These are phyloP conservation scores for Aspergillus pseudoviridinutans DNA, from an alignment of 2,329 filamentous ascomycete genomes.

Conservation along the genomic window DNA sequence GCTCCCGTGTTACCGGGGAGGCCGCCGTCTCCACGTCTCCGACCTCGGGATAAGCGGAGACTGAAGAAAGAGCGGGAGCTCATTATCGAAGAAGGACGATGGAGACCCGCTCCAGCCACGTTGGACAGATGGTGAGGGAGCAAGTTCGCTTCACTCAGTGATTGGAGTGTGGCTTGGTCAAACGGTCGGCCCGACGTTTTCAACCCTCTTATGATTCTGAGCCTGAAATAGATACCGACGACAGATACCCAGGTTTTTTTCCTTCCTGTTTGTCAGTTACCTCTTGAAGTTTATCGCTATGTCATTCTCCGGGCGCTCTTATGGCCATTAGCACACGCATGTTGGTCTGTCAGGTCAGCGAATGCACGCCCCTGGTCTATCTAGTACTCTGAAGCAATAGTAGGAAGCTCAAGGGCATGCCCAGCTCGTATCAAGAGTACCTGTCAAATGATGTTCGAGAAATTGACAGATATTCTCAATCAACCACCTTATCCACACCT, in stretches of 20 bases:
- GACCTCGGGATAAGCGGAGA: slow-evolving; percentile 17
- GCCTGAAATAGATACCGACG: neutral
- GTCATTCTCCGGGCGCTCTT: neutral
- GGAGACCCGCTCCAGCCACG: slow-evolving; percentile 4
- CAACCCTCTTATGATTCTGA: neutral
- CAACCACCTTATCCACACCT: neutral
- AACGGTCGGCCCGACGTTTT: neutral
- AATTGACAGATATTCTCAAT: neutral
- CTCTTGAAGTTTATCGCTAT: neutral
- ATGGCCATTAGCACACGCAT: neutral
- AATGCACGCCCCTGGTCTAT: neutral
- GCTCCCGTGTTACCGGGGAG: slow-evolving; percentile 14
- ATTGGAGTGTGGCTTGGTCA: neutral
- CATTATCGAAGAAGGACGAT: slow-evolving; percentile 17
- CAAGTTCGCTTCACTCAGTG: neutral
- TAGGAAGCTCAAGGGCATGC: neutral
- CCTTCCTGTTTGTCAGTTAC: neutral
- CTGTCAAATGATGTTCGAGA: neutral
- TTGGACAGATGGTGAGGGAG: slow-evolving; percentile 11
- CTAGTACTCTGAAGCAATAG: neutral
- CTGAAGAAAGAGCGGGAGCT: slow-evolving; percentile 24
- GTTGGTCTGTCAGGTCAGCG: no score
- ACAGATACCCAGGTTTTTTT: neutral
- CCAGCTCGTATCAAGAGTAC: neutral
- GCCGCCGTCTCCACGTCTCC: slow-evolving; percentile 16